A percentile compares a stretch with the other conserved stretches of the same genome.
phyloP scores from a whole-genome alignment of 495 filamentous ascomycete species.

The Aspergillus haitiensis region DNA sequence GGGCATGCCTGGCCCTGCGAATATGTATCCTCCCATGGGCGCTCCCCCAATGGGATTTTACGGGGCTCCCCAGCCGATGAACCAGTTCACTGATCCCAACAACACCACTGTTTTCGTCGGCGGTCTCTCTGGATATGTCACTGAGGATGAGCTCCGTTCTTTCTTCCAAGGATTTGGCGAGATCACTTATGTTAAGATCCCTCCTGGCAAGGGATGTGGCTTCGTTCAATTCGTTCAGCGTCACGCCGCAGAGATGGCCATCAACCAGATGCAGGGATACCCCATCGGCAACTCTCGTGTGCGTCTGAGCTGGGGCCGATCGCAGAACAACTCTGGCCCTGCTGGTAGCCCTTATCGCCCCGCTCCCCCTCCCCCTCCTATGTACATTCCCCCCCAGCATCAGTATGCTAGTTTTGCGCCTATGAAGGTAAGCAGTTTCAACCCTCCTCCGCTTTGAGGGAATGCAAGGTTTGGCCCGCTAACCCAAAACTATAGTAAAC shows the following conservation, averaged over 20 bases:
- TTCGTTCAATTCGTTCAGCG: constrained; percentile 99
- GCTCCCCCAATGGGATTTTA: constrained; percentile 80
- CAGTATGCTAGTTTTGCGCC: constrained; percentile 72
- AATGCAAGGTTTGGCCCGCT: constrained; percentile 11
- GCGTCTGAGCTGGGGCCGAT: constrained; percentile 93
- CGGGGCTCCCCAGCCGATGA: constrained; percentile 91
- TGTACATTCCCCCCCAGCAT: constrained; percentile 76
- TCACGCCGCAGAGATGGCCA: constrained; percentile 99
- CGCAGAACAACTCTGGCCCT: constrained; percentile 97
- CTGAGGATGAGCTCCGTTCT: constrained; percentile 96
- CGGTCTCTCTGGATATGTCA: constrained; percentile 96
- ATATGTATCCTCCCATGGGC: constrained; percentile 67
- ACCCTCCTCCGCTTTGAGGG: not conserved
- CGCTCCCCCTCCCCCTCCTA: constrained; percentile 84
- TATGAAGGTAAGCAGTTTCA: constrained; percentile 64
- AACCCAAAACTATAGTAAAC: constrained; percentile 31
- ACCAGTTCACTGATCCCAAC: constrained; percentile 99
- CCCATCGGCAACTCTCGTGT: constrained; percentile 99
- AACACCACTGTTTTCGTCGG: constrained; percentile 99
- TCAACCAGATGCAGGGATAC: constrained; percentile 99
- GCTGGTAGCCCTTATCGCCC: constrained; percentile 97
- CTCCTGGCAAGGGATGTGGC: constrained; percentile 96
- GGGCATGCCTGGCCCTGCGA: constrained; percentile 51
- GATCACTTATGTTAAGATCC: constrained; percentile 99
- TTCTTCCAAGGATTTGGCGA: constrained; percentile 99